Conservation (phyloP, 805 yeast genomes). For the Wickerhamomyces ciferrii region DNA sequence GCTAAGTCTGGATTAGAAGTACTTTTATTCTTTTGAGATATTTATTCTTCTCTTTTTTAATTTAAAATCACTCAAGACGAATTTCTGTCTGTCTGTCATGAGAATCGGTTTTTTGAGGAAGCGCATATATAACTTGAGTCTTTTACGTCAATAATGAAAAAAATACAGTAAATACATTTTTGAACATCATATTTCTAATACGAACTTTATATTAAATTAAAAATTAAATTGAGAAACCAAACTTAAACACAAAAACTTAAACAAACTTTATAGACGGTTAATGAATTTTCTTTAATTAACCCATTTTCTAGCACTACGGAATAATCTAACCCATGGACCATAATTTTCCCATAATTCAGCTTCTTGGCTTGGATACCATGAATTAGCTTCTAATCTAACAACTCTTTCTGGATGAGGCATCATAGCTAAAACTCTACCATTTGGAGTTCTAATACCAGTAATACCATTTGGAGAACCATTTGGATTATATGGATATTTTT, state of each 20-base stretch:
- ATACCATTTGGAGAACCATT: conserved; percentile 94
- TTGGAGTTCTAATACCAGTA: conserved; percentile 84
- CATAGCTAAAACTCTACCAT: conserved; percentile 94
- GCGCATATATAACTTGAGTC: too few species aligned
- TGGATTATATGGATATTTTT: conserved; percentile 88
- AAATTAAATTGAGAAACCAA: too few species aligned
- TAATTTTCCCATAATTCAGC: conserved; percentile 65
- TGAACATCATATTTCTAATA: too few species aligned
- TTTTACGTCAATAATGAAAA: too few species aligned
- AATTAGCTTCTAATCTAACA: conserved; percentile 79
- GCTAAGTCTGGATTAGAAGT: too few species aligned
- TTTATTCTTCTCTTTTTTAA: too few species aligned
- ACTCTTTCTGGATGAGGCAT: conserved; percentile 99
- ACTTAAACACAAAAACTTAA: neutral
- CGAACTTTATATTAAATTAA: too few species aligned
- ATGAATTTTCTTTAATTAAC: conserved; percentile 38
- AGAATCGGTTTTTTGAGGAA: too few species aligned
- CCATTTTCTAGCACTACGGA: conserved; percentile 93
- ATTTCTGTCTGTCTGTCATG: too few species aligned
- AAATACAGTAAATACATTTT: too few species aligned
- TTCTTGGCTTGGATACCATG: conserved; percentile 76
- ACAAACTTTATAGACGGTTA: neutral
- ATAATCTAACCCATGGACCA: conserved; percentile 95
- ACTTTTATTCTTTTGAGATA: too few species aligned
- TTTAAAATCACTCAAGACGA: too few species aligned